Evolutionary conservation across 2,329 filamentous ascomycete genomes (phyloP), one percentile per base, ranked within the genome.

Genomic region (Phaeomoniella chlamydospora): DNA sequence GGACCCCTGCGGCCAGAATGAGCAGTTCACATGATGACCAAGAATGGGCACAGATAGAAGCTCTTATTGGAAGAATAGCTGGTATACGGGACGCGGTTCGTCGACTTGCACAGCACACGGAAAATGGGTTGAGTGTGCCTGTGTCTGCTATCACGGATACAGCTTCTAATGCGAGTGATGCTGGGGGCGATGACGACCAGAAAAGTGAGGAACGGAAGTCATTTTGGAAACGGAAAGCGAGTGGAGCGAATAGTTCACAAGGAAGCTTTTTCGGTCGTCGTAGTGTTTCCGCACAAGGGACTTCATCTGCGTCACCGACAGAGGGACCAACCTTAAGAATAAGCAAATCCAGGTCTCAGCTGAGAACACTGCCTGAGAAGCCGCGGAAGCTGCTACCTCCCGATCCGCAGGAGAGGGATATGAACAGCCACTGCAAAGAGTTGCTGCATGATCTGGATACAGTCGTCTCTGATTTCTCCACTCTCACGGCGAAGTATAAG

Each of bases 211-310:
- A 85, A 37, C 84, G 68, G 53, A 72, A 75, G 40, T 67, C 84
- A 0, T 96, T 98, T 51, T 98, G 90, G 90, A 93, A 86, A 56
- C 76, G 88, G 33, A 94, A 93, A 58, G 66, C 78, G 1, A 87
- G 77, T 47, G 60, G 54, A 30, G 57, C 53, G 17, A 49, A 49
- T 49, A 16, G 39, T 14, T 38, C 38, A 39, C 17, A 54, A 52
- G 34, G 61, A 53, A 63, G 50, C 37, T 46, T 61, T 29, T 62
- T 65, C 45, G 22, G 22, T 26, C 60, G 56, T 37, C 58, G 64
- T 51, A 68, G 59, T 43, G 57, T 67, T n/a, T 68, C 69, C 17
- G 61, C 66, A 10, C 70, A 74, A 47, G 52, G 71, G 14, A 59
- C 61, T 3, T 62, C 67, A 4, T 64, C 68, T 11, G 22, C 9